Evolutionary conservation across 2,329 filamentous ascomycete species (phyloP), one percentile per base, ranked within the genome.

Genomic region (Colletotrichum coccodes): DNA sequence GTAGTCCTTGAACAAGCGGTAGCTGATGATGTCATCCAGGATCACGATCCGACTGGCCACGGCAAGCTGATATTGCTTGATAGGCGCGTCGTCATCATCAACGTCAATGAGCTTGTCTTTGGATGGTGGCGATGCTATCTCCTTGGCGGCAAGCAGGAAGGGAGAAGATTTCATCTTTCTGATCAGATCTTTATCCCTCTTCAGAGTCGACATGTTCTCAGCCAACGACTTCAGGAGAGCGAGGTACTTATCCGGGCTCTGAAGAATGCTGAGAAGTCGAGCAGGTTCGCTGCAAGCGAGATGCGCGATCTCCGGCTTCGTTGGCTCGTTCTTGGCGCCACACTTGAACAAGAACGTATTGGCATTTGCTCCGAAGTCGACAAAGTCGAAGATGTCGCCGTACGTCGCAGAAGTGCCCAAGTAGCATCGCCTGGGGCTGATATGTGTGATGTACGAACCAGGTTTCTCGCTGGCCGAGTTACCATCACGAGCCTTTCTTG

Each of bases 311-410:
- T 99, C 96, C 3, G 89, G 79, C 74, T 93, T 96, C 3, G 92
- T 97, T 4, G 96, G 96, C 79, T 99, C 95, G 71, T 89, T 91
- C 79, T 97, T 98, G 3, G 94, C 95, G 11, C 96, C 96, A 72
- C 95, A 94, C 71, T 93, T 93, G 73, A 94, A 89, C 21, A 99
- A 82, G 75, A 99, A 99, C 0, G 92, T 85, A 75, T 98, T 98
- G 2, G 94, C 95, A 76, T 95, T 91, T 38, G 86, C 83, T 0
- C 95, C 94, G 81, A 98, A 99, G 77, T 98, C 93, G 16, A 98
- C 95, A 79, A 98, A 99, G 77, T 98, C 94, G 73, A 99, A 97
- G 36, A 99, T 97, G 36, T 97, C 93, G 12, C 90, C 92, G 75
- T 97, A 99, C 8, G 85, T 86, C 2, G 82, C 78, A 6, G 87